These are phyloP conservation scores for Chlorella vulgaris DNA, from an alignment of 139 green algal species.

Conservation along the genomic window DNA sequence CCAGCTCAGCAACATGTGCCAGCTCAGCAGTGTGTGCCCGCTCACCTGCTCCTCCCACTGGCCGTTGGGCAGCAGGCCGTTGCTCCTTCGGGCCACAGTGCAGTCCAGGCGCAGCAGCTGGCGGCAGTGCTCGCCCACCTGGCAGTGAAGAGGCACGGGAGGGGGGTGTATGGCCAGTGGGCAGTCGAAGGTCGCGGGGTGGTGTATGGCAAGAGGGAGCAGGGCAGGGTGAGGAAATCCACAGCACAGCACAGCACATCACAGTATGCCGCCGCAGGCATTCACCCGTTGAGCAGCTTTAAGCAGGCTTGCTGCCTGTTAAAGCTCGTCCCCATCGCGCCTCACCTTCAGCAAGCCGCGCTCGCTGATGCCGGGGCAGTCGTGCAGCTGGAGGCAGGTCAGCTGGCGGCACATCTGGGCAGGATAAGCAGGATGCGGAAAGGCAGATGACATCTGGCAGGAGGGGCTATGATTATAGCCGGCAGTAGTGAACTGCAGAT, in stretches of 20 bases:
- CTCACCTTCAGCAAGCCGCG: constrained; percentile 1
- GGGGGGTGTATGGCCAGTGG: too few species aligned
- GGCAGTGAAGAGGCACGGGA: background rate
- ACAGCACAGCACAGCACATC: too few species aligned
- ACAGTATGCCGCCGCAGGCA: too few species aligned
- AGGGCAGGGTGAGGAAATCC: background rate
- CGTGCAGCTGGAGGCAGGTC: constrained; percentile 28
- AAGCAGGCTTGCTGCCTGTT: too few species aligned
- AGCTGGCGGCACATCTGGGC: constrained; percentile 27
- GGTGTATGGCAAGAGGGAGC: background rate
- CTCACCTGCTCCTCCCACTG: constrained; percentile 15
- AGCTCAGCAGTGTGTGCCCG: too few species aligned
- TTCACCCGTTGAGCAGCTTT: too few species aligned
- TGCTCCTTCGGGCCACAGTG: constrained; percentile 11
- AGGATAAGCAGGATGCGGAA: background rate
- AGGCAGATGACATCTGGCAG: background rate
- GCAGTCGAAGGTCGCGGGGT: too few species aligned
- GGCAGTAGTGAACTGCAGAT: too few species aligned
- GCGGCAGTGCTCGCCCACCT: constrained; percentile 36
- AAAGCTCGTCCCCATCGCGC: too few species aligned
- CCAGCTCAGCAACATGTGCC: too few species aligned
- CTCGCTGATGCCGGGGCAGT: constrained; percentile 35
- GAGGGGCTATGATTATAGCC: too few species aligned
- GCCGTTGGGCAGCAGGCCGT: constrained; percentile 2
- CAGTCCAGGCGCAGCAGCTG: constrained; percentile 31